Evolutionary conservation across 164 flowering plant genomes (phyloP), one percentile per base, ranked within the genome.

Genomic region (Umbellularia californica): DNA sequence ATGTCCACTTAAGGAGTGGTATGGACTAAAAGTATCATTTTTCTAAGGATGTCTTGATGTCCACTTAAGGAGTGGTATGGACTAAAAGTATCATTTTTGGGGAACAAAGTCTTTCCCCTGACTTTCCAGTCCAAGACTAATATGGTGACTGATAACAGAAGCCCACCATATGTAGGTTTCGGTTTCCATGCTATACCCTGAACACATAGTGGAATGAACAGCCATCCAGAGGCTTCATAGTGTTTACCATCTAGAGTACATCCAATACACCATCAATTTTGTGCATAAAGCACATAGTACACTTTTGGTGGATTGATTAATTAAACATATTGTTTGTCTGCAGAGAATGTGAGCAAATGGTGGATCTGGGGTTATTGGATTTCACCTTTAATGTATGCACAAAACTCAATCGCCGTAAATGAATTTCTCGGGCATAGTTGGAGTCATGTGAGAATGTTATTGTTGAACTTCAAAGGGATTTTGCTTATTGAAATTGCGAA

Each of bases 361-460:
- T 73, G 75, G 75, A 41, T 60, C 17, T 72, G 74, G 74, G 74
- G 74, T 28, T 72, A 72, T 20, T 73, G 75, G 75, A 33, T 47
- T 5, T 73, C 75, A 41, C 75, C 75, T 20, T 25, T 73, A 19
- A 73, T 73, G 75, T 73, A 73, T 65, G 75, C 67, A 47, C 75
- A 73, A 58, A 73, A 62, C 50, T 69, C 75, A 63, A 64, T 73
- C 2, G 24, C 75, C 2, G 68, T 15, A 17, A 73, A 73, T 65
- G 75, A 73, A 65, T 73, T 73, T 41, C 75, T 73, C 22, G 75
- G 75, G 35, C 65, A 50, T 20, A 73, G 75, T 65, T 73, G 75
- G 75, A 28, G 33, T 3, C 27, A 65, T n/a, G 75, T 73, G 50
- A 73, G 75, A 3, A 20, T 28, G 27, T 28, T 13, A 6, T 23